Base-by-base conservation (phyloP, 1,284 basidiomycete genomes). In the Sporisorium scitamineum region DNA sequence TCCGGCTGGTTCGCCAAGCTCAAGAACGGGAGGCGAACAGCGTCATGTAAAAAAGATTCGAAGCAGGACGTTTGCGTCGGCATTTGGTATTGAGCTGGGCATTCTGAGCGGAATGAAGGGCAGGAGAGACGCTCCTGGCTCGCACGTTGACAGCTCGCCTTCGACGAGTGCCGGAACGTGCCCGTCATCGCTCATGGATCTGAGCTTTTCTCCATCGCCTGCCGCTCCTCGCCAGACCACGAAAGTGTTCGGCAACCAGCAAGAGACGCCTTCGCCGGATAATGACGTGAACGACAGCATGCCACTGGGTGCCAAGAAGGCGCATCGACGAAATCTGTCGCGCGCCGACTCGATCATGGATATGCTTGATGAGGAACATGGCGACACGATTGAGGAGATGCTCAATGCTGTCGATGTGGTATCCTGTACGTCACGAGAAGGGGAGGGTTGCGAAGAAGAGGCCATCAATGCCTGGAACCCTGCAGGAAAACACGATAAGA, bases 11-110 rank as follows among this genome's bases (percentile, higher is more conserved):
- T 50, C 59, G 11, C 65, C 65, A 11, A 39, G n/a, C 24, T 18
- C 34, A 0, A 29, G 3, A 16, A 44, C 27, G 8, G 31, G 18
- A 31, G 27, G 18, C 47, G 47, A 48, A 10, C 47, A 48, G 8
- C 29, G 20, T 10, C 44, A 31, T 4, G 45, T 73, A 13, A 64
- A 61, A 41, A 73, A 69, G 50, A 41, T 73, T 31, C 54, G 70
- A 0, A 73, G 70, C 42, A 24, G 70, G 11, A 73, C 70, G 11
- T 73, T 73, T 34, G 70, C 70, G 2, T 64, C 61, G 0, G 70
- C 70, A 4, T 73, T 73, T 27, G 70, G 70, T 3, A 73, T 73
- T 50, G 70, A 73, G 54, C 47, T 73, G 26, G 29, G 34, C 18
- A 11, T 57, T 27, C 45, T 73, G 31, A 37, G n/a, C n/a, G 20